Base-by-base conservation (phyloP, 371 early-diverging fungal species). In the Apophysomyces sp. region DNA sequence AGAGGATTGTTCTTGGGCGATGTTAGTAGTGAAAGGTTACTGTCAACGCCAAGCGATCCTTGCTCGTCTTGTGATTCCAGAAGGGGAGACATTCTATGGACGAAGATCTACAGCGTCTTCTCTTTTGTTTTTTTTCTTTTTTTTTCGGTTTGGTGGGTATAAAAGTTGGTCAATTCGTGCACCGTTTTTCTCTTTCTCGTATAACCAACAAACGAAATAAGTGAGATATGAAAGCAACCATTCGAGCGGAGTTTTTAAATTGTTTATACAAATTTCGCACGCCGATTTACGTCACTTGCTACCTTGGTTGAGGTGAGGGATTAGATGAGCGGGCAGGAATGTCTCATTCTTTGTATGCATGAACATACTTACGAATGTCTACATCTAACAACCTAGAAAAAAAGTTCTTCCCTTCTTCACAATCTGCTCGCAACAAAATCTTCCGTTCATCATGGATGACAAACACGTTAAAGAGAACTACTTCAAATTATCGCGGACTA, bases 1-100 rank as follows among this genome's bases (percentile, higher is more conserved):
- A 55, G 36, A 12, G 36, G 15, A 36, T 55, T 55, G 26, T 18
- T 31, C 12, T 55, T 31, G 3, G 55, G 36, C 9, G 55, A 55
- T 34, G 31, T 32, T 26, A 55, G 15, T 32, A 55, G 36, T 7
- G 55, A 55, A 31, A 55, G 29, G 32, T 55, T 36, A 21, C 55
- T 26, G 36, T 55, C 55, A 34, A 36, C 26, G 30, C 36, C 36
- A 34, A 55, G 36, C 31, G 31, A 36, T 31, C 36, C 55, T 37
- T 57, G 57, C 28, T 57, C 34, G 49, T 44, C 49, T 44, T 44
- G 49, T 21, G 49, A 16, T 44, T 44, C 49, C 49, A 44, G 21
- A 44, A 44, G 49, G 8, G 49, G 49, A 18, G 49, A 44, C 49
- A 44, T 44, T 44, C 49, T 44, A 44, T 21, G 49, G 49, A 21